Conservation (phyloP, 2,329 filamentous ascomycete genomes). For the Calonectria pteridis region DNA sequence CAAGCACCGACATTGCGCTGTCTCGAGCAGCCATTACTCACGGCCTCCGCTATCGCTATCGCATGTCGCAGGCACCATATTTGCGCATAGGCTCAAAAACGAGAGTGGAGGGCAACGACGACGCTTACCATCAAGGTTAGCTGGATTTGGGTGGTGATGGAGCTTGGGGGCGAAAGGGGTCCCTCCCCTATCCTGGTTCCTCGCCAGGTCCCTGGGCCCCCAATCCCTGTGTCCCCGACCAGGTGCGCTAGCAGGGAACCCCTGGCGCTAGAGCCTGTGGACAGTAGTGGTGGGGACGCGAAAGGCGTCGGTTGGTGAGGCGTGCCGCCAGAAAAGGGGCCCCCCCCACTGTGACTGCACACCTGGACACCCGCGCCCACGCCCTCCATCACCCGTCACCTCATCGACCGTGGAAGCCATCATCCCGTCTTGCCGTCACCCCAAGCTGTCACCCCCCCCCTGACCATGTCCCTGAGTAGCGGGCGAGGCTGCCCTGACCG, state of each 20-base stretch:
- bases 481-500: constrained; percentile 12
- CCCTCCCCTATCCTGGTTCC: constrained; percentile 23
- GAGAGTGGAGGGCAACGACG: constrained; percentile 7
- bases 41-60: constrained; percentile 3
- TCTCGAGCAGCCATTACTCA: constrained; percentile 3
- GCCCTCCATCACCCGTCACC: constrained; percentile 31
- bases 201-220: constrained; percentile 29
- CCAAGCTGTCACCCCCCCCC: constrained; percentile 17
- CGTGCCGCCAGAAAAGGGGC: constrained; percentile 24
- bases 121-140: neutral
- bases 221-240: constrained; percentile 28
- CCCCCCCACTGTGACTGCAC: constrained; percentile 40
- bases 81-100: constrained; percentile 1
- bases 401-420: constrained; percentile 17
- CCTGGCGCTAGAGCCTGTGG: constrained; percentile 22
- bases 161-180: constrained; percentile 31
- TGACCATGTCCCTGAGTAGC: neutral
- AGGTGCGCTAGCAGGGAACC: constrained; percentile 33
- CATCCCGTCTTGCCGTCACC: constrained; percentile 33
- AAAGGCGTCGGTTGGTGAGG: constrained; percentile 30
- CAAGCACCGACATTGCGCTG: neutral
- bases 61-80: neutral
- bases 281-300: constrained; percentile 27
- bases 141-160: neutral
- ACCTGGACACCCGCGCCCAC: constrained; percentile 15